Conservation (phyloP, 371 early-diverging fungal genomes). For the Rhizopus microsporus region DNA sequence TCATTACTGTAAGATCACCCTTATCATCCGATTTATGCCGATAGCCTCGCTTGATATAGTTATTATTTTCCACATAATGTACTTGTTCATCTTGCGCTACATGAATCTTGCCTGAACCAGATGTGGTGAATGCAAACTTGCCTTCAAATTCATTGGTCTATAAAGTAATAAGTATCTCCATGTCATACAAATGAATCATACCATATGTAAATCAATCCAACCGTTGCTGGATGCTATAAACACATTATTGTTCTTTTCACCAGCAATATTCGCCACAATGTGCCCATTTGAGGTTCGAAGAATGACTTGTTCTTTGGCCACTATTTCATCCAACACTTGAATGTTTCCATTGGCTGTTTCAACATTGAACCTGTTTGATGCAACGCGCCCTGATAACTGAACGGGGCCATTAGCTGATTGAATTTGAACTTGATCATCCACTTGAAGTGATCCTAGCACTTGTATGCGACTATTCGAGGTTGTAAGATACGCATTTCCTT, state of each 20-base stretch:
- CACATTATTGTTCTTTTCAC: conserved; percentile 18
- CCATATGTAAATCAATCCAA: conserved; percentile 16
- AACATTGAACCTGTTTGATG: conserved; percentile 10
- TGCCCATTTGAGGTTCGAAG: conserved; percentile 14
- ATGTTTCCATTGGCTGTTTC: conserved; percentile 7
- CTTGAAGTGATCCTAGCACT: conserved; percentile 3
- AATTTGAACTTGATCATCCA: conserved; percentile 9
- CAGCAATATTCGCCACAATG: conserved; percentile 8
- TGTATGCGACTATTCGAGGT: conserved; percentile 9
- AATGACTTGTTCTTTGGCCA: conserved; percentile 9
- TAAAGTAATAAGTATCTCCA: background rate
- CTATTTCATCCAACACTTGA: background rate
- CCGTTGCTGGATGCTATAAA: conserved; percentile 2
- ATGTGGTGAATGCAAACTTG: conserved; percentile 7
- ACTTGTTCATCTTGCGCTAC: conserved; percentile 12
- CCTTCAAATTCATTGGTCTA: conserved; percentile 24
- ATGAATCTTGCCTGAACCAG: conserved; percentile 2
- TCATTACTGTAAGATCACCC: conserved; percentile 16
- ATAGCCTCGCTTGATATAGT: conserved; percentile 11
- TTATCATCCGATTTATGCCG: conserved; percentile 15
- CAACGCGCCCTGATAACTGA: background rate
- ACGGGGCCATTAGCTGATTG: conserved; percentile 11
- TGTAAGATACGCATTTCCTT: conserved; percentile 1
- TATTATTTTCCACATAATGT: conserved; percentile 8
- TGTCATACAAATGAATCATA: background rate